Conservation (phyloP, 1,284 basidiomycete genomes). For the Cerrena zonata region DNA sequence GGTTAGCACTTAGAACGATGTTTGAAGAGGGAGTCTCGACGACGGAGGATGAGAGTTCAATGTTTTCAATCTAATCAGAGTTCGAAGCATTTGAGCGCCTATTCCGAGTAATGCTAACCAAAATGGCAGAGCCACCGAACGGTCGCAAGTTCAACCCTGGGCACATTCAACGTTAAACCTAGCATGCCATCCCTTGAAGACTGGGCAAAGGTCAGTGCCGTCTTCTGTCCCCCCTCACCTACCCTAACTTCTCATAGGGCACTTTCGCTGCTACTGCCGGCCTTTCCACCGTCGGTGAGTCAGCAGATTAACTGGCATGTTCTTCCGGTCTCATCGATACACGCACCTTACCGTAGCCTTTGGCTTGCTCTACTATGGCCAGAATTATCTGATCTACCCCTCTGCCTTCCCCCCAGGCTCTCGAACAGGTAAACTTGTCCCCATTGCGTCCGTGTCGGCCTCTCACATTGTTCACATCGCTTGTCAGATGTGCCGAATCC, state of each 20-base stretch:
- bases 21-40: too few species aligned
- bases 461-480: not conserved
- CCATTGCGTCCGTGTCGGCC: slow-evolving; percentile 5
- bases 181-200: slow-evolving; percentile 8
- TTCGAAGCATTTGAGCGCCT: too few species aligned
- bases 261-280: slow-evolving; percentile 63
- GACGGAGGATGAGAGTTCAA: too few species aligned
- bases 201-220: slow-evolving; percentile 4
- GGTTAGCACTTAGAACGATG: too few species aligned
- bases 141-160: too few species aligned
- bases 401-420: slow-evolving; percentile 82
- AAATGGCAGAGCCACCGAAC: too few species aligned
- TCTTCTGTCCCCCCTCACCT: not conserved
- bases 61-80: too few species aligned
- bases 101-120: too few species aligned
- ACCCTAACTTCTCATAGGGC: slow-evolving; percentile 38
- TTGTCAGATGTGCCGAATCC: slow-evolving; percentile 66
- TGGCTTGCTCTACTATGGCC: slow-evolving; percentile 78
- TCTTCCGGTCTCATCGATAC: slow-evolving; percentile 4
- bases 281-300: slow-evolving; percentile 58
- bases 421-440: slow-evolving; percentile 50
- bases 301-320: slow-evolving; percentile 5
- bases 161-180: not conserved
- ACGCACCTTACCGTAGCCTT: slow-evolving; percentile 38
- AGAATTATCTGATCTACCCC: slow-evolving; percentile 85